phyloP scores from a whole-genome alignment of 192 early-diverging fungal species.

The Dissophora globulifera region DNA sequence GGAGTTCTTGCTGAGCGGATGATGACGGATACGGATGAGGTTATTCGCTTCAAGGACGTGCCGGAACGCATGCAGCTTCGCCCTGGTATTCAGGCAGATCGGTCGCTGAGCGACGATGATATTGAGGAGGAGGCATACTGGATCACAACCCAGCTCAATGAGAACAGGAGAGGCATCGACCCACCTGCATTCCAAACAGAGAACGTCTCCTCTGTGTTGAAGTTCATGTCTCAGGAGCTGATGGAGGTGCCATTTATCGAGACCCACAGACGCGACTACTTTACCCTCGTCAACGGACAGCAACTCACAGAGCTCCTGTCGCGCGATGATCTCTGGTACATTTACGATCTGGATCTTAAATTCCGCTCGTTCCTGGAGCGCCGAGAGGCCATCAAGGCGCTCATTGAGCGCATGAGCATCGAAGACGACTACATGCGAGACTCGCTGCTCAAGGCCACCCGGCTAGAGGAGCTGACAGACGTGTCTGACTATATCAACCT shows the following conservation, averaged over 20 bases:
- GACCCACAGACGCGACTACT: constrained; percentile 87
- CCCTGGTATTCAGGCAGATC: constrained; percentile 48
- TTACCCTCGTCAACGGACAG: constrained; percentile 60
- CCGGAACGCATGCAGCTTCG: constrained; percentile 94
- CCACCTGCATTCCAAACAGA: constrained; percentile 25
- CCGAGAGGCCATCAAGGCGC: constrained; percentile 62
- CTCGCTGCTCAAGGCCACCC: constrained; percentile 58
- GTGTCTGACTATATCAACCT: constrained; percentile 72
- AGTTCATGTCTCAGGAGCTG: constrained; percentile 70
- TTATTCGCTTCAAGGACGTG: constrained; percentile 86
- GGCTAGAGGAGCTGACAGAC: constrained; percentile 73
- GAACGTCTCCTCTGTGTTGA: constrained; percentile 44
- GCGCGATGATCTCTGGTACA: constrained; percentile 84
- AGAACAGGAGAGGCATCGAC: constrained; percentile 30
- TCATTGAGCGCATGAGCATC: constrained; percentile 59
- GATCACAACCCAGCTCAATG: constrained; percentile 55
- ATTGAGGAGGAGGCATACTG: constrained; percentile 74
- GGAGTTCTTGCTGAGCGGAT: constrained; percentile 86
- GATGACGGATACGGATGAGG: constrained; percentile 93
- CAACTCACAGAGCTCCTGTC: constrained; percentile 67
- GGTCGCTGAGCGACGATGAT: constrained; percentile 64
- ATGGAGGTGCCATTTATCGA: constrained; percentile 94
- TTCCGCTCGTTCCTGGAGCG: constrained; percentile 78
- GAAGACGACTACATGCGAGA: constrained; percentile 61
- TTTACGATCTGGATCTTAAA: constrained; percentile 86